phyloP scores from a whole-genome alignment of 176 grass and related monocot genomes.

The Echinochloa phyllopogon region DNA sequence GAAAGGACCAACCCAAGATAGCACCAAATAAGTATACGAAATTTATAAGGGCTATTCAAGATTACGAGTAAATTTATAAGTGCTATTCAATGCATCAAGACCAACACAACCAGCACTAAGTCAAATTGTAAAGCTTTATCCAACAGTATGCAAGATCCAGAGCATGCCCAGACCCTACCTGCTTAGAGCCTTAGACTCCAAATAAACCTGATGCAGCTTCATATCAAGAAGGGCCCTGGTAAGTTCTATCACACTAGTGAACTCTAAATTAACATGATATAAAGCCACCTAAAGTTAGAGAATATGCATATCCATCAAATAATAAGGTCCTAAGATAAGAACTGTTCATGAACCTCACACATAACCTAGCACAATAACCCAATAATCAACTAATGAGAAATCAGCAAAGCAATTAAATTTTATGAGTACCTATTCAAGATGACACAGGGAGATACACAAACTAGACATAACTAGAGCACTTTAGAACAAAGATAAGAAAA shows the following conservation, averaged over 20 bases:
- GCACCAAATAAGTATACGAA: background rate
- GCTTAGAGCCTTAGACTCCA: background rate
- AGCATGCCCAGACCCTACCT: background rate
- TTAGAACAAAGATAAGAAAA: background rate
- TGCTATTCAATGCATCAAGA: background rate
- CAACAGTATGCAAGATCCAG: background rate
- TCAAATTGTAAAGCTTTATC: background rate
- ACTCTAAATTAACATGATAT: background rate
- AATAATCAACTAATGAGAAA: background rate
- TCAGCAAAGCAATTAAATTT: background rate
- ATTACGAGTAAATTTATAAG: background rate
- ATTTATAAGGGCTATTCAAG: background rate
- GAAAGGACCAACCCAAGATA: background rate
- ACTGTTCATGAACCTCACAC: background rate
- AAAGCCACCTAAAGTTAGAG: background rate
- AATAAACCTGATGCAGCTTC: slow-evolving; percentile 1
- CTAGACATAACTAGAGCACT: background rate
- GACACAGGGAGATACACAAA: background rate
- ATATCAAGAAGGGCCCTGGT: background rate
- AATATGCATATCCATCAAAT: background rate
- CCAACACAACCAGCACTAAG: background rate
- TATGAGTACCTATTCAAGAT: background rate
- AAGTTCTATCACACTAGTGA: too few relatives aligned
- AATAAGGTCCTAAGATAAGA: background rate
- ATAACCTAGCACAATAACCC: background rate